Evolutionary conservation across 2,329 filamentous ascomycete genomes (phyloP).

Genomic region (Alternaria angustiovoidea): DNA sequence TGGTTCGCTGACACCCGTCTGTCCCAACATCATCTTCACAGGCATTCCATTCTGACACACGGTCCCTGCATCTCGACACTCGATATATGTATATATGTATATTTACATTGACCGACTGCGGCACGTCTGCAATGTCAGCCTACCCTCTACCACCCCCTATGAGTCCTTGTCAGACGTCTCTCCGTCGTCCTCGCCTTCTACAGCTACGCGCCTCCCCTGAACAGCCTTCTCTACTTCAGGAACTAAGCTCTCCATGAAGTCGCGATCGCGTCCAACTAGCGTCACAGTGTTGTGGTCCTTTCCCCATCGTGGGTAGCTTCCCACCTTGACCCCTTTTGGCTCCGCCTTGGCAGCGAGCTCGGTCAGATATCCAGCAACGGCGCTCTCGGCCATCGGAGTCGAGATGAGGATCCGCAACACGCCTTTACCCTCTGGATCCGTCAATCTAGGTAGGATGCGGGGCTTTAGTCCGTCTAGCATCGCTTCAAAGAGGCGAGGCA

Average conservation of each 20-base stretch:
- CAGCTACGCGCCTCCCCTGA: constrained; percentile 71
- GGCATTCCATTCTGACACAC: constrained; percentile 31
- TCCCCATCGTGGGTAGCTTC: constrained; percentile 93
- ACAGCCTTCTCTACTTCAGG: constrained; percentile 80
- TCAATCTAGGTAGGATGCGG: constrained; percentile 71
- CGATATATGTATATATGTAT: not conserved
- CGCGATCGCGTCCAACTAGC: constrained; percentile 77
- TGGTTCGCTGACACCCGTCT: constrained; percentile 17
- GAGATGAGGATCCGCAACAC: constrained; percentile 81
- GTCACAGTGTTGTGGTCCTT: constrained; percentile 90
- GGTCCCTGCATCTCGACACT: constrained; percentile 12
- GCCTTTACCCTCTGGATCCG: constrained; percentile 82
- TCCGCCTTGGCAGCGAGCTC: constrained; percentile 77
- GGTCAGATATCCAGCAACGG: constrained; percentile 82
- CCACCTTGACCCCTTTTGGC: constrained; percentile 84
- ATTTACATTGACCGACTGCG: constrained; percentile 3
- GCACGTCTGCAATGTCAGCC: constrained; percentile 18
- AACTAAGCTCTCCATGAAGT: constrained; percentile 80
- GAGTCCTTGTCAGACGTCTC: constrained; percentile 50
- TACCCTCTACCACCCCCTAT: constrained; percentile 32
- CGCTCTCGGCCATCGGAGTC: constrained; percentile 87
- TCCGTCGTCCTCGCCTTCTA: constrained; percentile 69
- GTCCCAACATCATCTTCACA: constrained; percentile 22
- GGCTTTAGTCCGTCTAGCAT: constrained; percentile 81
- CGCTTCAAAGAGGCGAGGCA: constrained; percentile 82